These are phyloP conservation scores for Verticillium longisporum DNA, from an alignment of 2,329 filamentous ascomycete genomes.

Conservation along the genomic window DNA sequence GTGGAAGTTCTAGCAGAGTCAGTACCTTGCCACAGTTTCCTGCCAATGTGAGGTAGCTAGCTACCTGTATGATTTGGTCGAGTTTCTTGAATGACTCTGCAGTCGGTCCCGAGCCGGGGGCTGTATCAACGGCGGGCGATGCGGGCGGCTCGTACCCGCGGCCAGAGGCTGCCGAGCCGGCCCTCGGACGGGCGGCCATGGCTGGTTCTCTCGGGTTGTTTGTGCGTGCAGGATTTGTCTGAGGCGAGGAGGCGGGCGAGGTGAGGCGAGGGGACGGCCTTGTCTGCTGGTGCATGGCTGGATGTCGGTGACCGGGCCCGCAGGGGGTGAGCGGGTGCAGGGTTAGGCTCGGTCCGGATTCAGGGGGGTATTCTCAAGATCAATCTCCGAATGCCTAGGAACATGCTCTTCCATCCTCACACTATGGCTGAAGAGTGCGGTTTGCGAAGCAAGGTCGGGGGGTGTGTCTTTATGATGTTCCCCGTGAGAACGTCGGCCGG, in stretches of 20 bases:
- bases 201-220: conserved; percentile 66
- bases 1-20: conserved; percentile 68
- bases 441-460: background rate
- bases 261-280: conserved; percentile 66
- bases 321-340: background rate
- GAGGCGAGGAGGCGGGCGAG: conserved; percentile 65
- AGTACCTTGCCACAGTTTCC: background rate
- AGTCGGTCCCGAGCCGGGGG: conserved; percentile 40
- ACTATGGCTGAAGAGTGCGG: background rate
- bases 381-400: conserved; percentile 7
- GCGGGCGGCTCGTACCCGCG: conserved; percentile 28
- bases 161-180: conserved; percentile 33
- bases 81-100: conserved; percentile 70
- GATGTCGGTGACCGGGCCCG: background rate
- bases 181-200: conserved; percentile 30
- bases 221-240: conserved; percentile 64
- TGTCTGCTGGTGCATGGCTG: conserved; percentile 81
- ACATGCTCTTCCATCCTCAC: conserved; percentile 13
- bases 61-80: conserved; percentile 87
- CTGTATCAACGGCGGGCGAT: conserved; percentile 41
- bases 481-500: background rate
- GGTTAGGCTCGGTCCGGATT: conserved; percentile 1
- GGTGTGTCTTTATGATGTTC: background rate
- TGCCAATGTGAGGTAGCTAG: conserved; percentile 5
- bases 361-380: conserved; percentile 4